These are phyloP conservation scores for Paulownia fortunei DNA, from an alignment of 257 asterid species.

Conservation along the genomic window DNA sequence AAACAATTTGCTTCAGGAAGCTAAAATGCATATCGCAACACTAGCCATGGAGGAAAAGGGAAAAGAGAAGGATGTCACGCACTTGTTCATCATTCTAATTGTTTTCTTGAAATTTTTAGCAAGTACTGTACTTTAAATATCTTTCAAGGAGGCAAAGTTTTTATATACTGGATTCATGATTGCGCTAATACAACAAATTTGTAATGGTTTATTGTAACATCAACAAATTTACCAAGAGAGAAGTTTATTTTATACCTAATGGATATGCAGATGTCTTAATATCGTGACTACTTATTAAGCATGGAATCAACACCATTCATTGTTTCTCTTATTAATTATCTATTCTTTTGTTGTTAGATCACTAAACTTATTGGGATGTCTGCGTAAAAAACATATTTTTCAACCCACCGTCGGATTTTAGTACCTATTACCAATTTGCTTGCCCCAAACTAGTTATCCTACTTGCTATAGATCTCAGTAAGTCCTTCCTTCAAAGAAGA, in stretches of 20 bases:
- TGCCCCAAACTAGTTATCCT: not conserved
- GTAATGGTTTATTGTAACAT: not conserved
- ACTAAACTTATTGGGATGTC: not conserved
- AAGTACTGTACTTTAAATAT: not conserved
- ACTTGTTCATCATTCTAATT: no score
- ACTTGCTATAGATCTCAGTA: not conserved
- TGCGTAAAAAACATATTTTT: not conserved
- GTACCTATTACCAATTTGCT: not conserved
- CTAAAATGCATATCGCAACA: no score
- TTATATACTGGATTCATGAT: not conserved
- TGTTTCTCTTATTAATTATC: not conserved
- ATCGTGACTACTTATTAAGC: constrained; percentile 5
- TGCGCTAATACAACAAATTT: not conserved
- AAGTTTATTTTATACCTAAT: not conserved
- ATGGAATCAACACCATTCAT: constrained; percentile 2
- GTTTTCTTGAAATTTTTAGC: no score
- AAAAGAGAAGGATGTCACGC: no score
- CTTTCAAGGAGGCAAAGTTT: not conserved
- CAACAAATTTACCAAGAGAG: not conserved
- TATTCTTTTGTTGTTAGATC: not conserved
- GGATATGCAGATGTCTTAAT: not conserved
- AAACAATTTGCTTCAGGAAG: no score
- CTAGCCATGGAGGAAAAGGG: no score
- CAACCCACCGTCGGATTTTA: not conserved
- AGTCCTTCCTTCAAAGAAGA: not conserved